A percentile compares a stretch with the other conserved stretches of the same genome.
These are phyloP conservation scores for Wickerhamomyces sp. DNA, from an alignment of 1,139 yeast genomes.

Conservation along the genomic window DNA sequence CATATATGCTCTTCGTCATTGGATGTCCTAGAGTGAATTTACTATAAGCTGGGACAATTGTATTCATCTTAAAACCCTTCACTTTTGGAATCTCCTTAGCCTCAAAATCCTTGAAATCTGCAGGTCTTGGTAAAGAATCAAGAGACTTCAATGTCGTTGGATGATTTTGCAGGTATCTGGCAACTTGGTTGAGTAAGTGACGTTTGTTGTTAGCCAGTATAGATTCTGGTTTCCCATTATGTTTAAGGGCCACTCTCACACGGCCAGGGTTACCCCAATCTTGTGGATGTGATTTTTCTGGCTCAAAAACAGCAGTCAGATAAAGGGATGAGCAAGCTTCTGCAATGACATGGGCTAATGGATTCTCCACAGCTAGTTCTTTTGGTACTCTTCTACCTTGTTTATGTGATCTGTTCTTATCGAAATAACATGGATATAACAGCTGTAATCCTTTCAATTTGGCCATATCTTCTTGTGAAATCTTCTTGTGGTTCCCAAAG, in stretches of 20 bases:
- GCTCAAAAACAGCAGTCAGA: constrained; percentile 49
- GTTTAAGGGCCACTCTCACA: constrained; percentile 66
- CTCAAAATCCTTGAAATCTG: constrained; percentile 40
- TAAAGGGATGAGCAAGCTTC: constrained; percentile 46
- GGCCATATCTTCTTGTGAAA: constrained; percentile 34
- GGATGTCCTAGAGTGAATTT: constrained; percentile 80
- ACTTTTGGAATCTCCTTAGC: constrained; percentile 71
- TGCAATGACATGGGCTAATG: constrained; percentile 76
- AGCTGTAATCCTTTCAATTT: constrained; percentile 66
- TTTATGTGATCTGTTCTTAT: constrained; percentile 63
- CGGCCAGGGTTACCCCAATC: constrained; percentile 98
- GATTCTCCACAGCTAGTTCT: constrained; percentile 72
- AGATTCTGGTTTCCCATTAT: constrained; percentile 34
- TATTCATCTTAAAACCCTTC: constrained; percentile 79
- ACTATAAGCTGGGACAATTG: constrained; percentile 81
- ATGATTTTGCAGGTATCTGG: constrained; percentile 56
- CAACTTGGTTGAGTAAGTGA: constrained; percentile 55
- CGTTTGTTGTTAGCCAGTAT: constrained; percentile 50
- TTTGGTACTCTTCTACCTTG: constrained; percentile 80
- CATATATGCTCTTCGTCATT: constrained; percentile 67
- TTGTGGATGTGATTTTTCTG: constrained; percentile 89
- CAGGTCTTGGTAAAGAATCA: constrained; percentile 51
- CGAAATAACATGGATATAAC: constrained; percentile 91
- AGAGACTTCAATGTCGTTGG: constrained; percentile 70
- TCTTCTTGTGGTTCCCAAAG: constrained; percentile 21